Conservation (phyloP, 768 basidiomycete species). For the Agrocybe pediades region DNA sequence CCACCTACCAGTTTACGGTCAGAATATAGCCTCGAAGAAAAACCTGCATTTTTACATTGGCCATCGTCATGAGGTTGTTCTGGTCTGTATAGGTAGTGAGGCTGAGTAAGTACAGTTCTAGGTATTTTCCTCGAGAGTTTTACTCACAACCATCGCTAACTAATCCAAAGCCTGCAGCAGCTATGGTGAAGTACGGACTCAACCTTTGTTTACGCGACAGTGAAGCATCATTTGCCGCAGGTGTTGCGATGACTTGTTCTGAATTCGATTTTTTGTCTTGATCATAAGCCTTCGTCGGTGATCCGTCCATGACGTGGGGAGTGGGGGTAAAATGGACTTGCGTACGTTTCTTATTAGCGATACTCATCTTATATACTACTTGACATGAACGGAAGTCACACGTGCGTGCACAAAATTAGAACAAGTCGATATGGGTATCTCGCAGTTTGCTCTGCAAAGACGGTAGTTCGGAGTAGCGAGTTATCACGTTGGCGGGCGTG, state of each 20-base stretch:
- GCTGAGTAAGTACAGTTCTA: not conserved
- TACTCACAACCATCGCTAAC: conserved; percentile 62
- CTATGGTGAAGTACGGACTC: conserved; percentile 65
- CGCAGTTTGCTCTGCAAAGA: not conserved
- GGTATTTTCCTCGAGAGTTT: not conserved
- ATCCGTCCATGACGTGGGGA: not conserved
- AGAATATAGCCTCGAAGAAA: not conserved
- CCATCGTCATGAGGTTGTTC: conserved; percentile 72
- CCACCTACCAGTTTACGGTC: conserved; percentile 40
- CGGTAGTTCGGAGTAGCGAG: not conserved
- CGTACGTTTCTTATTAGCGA: too few species aligned
- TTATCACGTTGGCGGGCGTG: conserved; percentile 7
- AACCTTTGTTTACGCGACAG: conserved; percentile 40
- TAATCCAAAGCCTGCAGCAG: conserved; percentile 64
- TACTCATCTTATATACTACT: not conserved
- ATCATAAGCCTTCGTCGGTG: not conserved
- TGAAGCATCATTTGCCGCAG: not conserved
- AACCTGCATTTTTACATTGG: conserved; percentile 43
- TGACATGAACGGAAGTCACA: not conserved
- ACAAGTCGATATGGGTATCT: not conserved
- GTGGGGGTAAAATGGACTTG: not conserved
- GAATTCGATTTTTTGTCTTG: not conserved
- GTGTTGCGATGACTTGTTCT: not conserved
- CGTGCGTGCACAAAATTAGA: not conserved
- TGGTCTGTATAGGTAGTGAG: conserved; percentile 47